Evolutionary conservation across 768 basidiomycete species (phyloP).

Genomic region (Peribolospora baueri): DNA sequence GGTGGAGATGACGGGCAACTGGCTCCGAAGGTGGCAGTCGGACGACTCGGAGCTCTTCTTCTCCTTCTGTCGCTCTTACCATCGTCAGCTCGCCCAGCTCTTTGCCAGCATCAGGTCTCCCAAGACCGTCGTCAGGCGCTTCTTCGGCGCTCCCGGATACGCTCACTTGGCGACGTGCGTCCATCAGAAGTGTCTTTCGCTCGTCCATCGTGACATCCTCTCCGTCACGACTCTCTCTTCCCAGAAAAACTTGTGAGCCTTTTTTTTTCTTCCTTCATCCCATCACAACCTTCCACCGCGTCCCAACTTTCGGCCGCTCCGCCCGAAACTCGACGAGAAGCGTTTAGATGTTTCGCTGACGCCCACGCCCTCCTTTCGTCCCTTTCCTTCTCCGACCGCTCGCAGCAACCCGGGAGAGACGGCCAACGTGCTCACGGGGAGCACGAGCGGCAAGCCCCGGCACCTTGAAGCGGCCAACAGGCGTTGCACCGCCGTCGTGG

Average conservation of each 20-base stretch:
- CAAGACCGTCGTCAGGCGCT: not conserved
- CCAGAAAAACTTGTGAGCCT: slow-evolving; percentile 6
- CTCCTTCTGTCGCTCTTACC: slow-evolving; percentile 25
- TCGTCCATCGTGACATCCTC: slow-evolving; percentile 25
- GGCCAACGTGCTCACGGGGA: too few relatives aligned
- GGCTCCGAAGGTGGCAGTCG: slow-evolving; percentile 24
- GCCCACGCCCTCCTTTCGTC: too few relatives aligned
- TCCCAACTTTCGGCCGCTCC: too few relatives aligned
- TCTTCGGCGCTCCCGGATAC: slow-evolving; percentile 23
- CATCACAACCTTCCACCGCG: not conserved
- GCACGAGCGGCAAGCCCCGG: too few relatives aligned
- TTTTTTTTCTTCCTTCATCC: slow-evolving; percentile 2
- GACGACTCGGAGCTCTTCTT: slow-evolving; percentile 27
- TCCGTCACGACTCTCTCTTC: slow-evolving; percentile 24
- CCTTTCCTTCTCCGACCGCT: too few relatives aligned
- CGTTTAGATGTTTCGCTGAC: too few relatives aligned
- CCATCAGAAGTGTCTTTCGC: slow-evolving; percentile 23
- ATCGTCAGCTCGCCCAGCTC: slow-evolving; percentile 21
- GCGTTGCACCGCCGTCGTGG: too few relatives aligned
- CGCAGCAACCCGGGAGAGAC: too few relatives aligned
- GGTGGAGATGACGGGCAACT: slow-evolving; percentile 15
- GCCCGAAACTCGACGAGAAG: too few relatives aligned
- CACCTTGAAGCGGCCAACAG: too few relatives aligned
- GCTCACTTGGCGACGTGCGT: slow-evolving; percentile 23
- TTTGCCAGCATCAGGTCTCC: slow-evolving; percentile 5